phyloP scores from a whole-genome alignment of 2,329 filamentous ascomycete genomes.

The Cladophialophora carrionii region DNA sequence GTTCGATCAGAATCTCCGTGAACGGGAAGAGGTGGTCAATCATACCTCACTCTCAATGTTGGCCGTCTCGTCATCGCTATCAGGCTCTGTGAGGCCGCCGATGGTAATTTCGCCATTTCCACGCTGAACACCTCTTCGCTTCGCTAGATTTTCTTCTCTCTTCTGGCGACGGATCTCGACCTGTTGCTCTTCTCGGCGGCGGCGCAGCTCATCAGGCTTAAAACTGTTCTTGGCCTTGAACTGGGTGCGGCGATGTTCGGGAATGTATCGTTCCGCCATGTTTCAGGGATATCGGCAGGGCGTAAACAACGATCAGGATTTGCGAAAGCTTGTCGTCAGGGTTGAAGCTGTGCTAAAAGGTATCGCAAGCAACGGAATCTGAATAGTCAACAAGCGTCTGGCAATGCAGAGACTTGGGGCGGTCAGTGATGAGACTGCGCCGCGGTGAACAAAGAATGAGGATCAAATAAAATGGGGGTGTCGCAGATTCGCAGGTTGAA shows the following conservation, averaged over 20 bases:
- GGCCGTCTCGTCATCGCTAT: constrained; percentile 91
- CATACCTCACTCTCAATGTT: constrained; percentile 96
- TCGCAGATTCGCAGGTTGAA: constrained; percentile 14
- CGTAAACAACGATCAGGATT: constrained; percentile 18
- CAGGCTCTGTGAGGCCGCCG: constrained; percentile 75
- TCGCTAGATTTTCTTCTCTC: constrained; percentile 98
- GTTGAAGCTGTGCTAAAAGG: constrained; percentile 8
- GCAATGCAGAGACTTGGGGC: constrained; percentile 9
- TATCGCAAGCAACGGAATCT: neutral
- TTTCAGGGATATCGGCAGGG: constrained; percentile 45
- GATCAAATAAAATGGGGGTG: constrained; percentile 19
- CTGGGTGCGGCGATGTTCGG: constrained; percentile 97
- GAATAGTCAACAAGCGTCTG: neutral
- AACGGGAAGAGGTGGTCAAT: constrained; percentile 59
- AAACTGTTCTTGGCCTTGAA: constrained; percentile 99
- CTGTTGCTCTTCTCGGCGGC: constrained; percentile 97
- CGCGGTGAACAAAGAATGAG: constrained; percentile 19
- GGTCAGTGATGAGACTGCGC: constrained; percentile 30
- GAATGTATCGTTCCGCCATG: constrained; percentile 99
- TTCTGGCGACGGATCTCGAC: constrained; percentile 99
- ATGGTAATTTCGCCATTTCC: constrained; percentile 66
- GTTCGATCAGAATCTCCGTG: constrained; percentile 15
- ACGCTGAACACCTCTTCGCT: constrained; percentile 89
- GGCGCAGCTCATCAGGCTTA: constrained; percentile 97
- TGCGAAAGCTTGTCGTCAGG: constrained; percentile 3